Percentiles rank a stretch among this genome's conserved stretches.
These are phyloP conservation scores for Jamesozyma lodderae DNA, from an alignment of 805 yeast species.

Conservation along the genomic window DNA sequence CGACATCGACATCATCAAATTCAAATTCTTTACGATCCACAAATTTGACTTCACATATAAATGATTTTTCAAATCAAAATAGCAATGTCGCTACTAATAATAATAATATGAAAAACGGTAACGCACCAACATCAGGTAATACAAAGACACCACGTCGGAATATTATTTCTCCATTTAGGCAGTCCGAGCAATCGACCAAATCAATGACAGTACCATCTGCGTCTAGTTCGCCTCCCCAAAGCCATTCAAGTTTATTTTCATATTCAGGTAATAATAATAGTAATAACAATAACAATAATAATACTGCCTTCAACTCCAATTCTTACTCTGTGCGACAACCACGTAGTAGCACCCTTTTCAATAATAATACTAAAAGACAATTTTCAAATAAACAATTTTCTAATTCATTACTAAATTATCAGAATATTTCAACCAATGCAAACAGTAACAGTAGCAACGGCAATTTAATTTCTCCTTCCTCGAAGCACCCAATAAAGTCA, in stretches of 20 bases:
- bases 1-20: neutral
- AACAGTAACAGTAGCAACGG: neutral
- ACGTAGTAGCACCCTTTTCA: too few species aligned
- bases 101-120: conserved; percentile 3
- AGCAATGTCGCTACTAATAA: conserved; percentile 7
- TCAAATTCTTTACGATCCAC: neutral
- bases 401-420: neutral
- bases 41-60: neutral
- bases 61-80: neutral
- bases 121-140: too few species aligned
- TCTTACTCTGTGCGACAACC: too few species aligned
- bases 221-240: neutral
- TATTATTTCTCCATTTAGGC: neutral
- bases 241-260: neutral
- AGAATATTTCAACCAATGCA: neutral
- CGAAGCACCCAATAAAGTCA: conserved; percentile 11
- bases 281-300: neutral
- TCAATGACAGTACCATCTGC: neutral
- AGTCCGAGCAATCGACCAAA: neutral
- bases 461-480: conserved; percentile 5
- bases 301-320: too few species aligned
- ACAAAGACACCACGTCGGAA: neutral
- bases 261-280: neutral
- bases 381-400: neutral
- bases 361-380: too few species aligned